Evolutionary conservation across 2,329 filamentous ascomycete genomes (phyloP).

Genomic region (Epicoccum nigrum): DNA sequence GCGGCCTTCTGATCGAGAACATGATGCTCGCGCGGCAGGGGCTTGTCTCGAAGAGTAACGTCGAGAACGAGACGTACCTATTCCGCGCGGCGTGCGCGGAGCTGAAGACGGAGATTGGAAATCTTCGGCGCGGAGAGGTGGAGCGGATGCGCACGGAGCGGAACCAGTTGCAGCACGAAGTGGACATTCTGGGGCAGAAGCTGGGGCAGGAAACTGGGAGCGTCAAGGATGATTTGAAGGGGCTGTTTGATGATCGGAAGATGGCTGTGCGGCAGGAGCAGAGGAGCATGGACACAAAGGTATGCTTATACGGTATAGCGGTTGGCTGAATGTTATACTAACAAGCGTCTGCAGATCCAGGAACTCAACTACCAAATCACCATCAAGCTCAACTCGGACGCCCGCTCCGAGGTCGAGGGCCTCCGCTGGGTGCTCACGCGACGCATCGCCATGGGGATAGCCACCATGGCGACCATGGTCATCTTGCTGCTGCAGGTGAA

Average conservation of each 20-base stretch:
- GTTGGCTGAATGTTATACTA: too few relatives aligned
- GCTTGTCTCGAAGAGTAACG: conserved; percentile 86
- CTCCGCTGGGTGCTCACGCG: conserved; percentile 82
- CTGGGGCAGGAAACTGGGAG: conserved; percentile 81
- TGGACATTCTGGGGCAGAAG: conserved; percentile 87
- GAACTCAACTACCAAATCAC: conserved; percentile 97
- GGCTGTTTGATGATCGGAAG: conserved; percentile 94
- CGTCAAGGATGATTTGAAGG: conserved; percentile 89
- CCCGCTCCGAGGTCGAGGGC: conserved; percentile 89
- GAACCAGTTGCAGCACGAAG: conserved; percentile 87
- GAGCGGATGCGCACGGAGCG: conserved; percentile 84
- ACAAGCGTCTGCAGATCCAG: conserved; percentile 67
- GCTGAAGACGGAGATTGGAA: conserved; percentile 83
- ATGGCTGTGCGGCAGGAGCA: conserved; percentile 91
- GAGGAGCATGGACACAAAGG: conserved; percentile 78
- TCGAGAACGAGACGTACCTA: conserved; percentile 93
- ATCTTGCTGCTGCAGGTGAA: conserved; percentile 15
- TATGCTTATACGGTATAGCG: conserved; percentile 42
- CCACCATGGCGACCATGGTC: conserved; percentile 22
- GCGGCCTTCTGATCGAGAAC: conserved; percentile 76
- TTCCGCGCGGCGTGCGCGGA: conserved; percentile 95
- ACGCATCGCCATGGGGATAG: conserved; percentile 62
- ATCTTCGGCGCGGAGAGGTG: conserved; percentile 75
- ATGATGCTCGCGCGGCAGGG: conserved; percentile 79
- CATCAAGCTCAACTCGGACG: conserved; percentile 85